Evolutionary conservation across 495 filamentous ascomycete genomes (phyloP).

Genomic region (Astrothelium subdiscretum): DNA sequence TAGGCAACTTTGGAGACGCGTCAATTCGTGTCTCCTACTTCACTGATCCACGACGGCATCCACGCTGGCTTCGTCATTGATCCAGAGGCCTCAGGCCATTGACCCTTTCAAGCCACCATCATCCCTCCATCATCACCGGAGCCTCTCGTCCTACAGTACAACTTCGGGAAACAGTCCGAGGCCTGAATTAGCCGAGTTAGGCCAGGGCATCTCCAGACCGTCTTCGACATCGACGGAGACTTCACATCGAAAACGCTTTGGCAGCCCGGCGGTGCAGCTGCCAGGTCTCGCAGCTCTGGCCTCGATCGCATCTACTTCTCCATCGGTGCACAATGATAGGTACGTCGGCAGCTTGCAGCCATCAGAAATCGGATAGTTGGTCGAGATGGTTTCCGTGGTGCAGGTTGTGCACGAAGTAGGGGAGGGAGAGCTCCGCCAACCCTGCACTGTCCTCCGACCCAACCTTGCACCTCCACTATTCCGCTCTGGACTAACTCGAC

Average conservation of each 20-base stretch:
- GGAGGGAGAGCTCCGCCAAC: background rate
- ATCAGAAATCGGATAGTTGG: background rate
- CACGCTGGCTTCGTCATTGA: slow-evolving; percentile 2
- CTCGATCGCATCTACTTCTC: slow-evolving; percentile 1
- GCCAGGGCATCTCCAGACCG: slow-evolving; percentile 3
- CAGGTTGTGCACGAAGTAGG: background rate
- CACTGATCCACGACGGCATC: background rate
- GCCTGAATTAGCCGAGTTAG: background rate
- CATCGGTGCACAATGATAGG: background rate
- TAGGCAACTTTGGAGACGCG: background rate
- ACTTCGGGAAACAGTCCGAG: background rate
- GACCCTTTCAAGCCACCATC: background rate
- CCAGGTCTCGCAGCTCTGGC: slow-evolving; percentile 6
- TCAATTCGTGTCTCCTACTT: background rate
- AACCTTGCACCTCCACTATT: background rate
- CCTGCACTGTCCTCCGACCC: too few species aligned
- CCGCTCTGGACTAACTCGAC: background rate
- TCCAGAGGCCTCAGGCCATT: slow-evolving; percentile 3
- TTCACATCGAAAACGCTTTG: background rate
- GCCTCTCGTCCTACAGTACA: background rate
- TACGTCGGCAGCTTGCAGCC: background rate
- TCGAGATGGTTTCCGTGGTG: background rate
- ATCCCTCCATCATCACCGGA: background rate
- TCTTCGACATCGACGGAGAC: slow-evolving; percentile 1
- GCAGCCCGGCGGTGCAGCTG: background rate